Percentiles rank a stretch among this genome's conserved stretches.
Evolutionary conservation across 75 land plant species (phyloP).

Genomic region (Picea glauca): DNA sequence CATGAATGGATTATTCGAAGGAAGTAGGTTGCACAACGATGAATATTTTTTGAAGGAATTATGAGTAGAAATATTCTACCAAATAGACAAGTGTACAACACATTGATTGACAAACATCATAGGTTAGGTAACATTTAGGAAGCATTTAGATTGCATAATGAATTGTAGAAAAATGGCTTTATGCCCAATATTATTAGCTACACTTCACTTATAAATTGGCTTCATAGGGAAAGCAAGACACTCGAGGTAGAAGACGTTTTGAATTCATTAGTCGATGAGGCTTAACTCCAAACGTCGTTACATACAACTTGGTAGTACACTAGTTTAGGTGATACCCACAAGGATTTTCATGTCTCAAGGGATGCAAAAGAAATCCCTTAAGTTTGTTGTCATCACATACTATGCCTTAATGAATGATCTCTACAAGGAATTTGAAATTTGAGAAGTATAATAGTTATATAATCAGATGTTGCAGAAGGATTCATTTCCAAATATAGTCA

Average conservation of each 20-base stretch:
- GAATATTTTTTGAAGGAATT: slow-evolving; percentile 2
- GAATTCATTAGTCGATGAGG: slow-evolving; percentile 31
- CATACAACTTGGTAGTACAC: slow-evolving; percentile 34
- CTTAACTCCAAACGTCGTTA: slow-evolving; percentile 30
- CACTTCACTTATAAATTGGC: slow-evolving; percentile 48
- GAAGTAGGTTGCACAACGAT: slow-evolving; percentile 44
- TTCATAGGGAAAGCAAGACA: slow-evolving; percentile 30
- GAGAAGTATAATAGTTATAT: no score
- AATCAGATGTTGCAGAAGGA: no score
- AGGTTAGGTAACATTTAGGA: background rate
- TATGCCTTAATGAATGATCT: no score
- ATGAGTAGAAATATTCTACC: slow-evolving; percentile 4
- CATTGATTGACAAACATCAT: slow-evolving; percentile 39
- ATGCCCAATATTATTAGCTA: slow-evolving; percentile 48
- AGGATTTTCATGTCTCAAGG: no score
- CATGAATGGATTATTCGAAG: slow-evolving; percentile 48
- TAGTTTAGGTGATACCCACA: no score
- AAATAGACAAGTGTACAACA: slow-evolving; percentile 50
- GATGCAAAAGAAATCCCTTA: no score
- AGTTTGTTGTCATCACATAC: no score
- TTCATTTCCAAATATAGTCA: no score
- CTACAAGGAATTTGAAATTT: no score
- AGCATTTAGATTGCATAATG: no score
- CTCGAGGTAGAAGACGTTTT: slow-evolving; percentile 42
- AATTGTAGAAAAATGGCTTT: slow-evolving; percentile 12